Conservation (phyloP, 2,329 filamentous ascomycete species). For the Atkinsonella texensis region DNA sequence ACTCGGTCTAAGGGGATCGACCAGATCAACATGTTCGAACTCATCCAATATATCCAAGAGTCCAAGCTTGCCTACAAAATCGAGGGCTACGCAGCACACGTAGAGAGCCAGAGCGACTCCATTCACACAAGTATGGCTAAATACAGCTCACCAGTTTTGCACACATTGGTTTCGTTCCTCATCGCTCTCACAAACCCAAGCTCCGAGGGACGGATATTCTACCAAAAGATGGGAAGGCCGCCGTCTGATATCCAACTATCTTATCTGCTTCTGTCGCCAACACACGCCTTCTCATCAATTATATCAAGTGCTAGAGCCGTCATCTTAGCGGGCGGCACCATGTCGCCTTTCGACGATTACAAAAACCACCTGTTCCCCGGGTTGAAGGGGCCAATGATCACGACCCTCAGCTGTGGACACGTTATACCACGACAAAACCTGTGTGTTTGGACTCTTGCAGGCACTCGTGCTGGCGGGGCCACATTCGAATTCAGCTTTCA, state of each 20-base stretch:
- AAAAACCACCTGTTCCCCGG: conserved; percentile 74
- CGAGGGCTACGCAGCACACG: conserved; percentile 67
- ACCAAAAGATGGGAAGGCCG: conserved; percentile 31
- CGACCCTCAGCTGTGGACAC: conserved; percentile 83
- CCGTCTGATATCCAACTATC: conserved; percentile 49
- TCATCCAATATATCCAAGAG: conserved; percentile 77
- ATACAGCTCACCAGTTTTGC: conserved; percentile 37
- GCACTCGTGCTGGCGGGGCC: conserved; percentile 26
- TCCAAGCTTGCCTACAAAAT: conserved; percentile 92
- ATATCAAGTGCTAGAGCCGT: conserved; percentile 76
- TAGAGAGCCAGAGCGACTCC: conserved; percentile 34
- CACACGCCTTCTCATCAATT: conserved; percentile 80
- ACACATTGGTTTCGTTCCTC: conserved; percentile 51
- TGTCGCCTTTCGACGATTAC: conserved; percentile 95
- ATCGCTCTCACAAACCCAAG: conserved; percentile 78
- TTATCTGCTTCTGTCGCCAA: conserved; percentile 84
- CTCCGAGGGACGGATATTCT: conserved; percentile 54
- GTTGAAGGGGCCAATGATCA: conserved; percentile 49
- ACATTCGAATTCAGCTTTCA: conserved; percentile 83
- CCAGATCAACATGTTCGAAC: conserved; percentile 86
- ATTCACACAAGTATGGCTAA: conserved; percentile 10
- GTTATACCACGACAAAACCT: conserved; percentile 79
- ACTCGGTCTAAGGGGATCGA: conserved; percentile 79
- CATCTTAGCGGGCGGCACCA: conserved; percentile 86
- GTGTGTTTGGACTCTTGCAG: conserved; percentile 59